Conservation (phyloP, 192 early-diverging fungal species). For the Entomortierella beljakovae region DNA sequence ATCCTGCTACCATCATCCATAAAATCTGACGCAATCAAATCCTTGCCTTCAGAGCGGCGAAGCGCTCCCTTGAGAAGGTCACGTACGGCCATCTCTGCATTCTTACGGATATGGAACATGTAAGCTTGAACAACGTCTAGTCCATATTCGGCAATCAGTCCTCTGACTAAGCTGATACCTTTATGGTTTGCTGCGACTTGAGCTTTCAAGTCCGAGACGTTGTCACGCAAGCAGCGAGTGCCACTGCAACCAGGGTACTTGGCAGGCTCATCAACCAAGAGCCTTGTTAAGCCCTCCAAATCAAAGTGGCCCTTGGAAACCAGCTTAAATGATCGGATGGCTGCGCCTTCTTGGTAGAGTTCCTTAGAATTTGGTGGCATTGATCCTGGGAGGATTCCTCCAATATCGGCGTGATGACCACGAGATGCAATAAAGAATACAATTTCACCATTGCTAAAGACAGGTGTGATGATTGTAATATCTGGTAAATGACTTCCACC, state of each 20-base stretch:
- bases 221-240: conserved; percentile 89
- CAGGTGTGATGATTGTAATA: conserved; percentile 97
- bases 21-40: conserved; percentile 68
- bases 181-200: conserved; percentile 97
- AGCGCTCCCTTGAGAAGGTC: conserved; percentile 75
- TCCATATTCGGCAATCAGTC: conserved; percentile 87
- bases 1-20: conserved; percentile 97
- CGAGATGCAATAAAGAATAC: conserved; percentile 97
- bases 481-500: conserved; percentile 97
- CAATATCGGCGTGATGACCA: conserved; percentile 96
- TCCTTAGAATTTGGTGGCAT: conserved; percentile 96
- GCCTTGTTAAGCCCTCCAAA: conserved; percentile 78
- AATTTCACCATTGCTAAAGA: conserved; percentile 82
- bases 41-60: conserved; percentile 52
- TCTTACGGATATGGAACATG: conserved; percentile 92
- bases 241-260: conserved; percentile 88
- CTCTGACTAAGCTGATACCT: conserved; percentile 86
- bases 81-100: conserved; percentile 89
- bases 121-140: conserved; percentile 93
- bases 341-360: conserved; percentile 95
- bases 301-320: conserved; percentile 88
- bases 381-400: conserved; percentile 79
- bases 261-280: conserved; percentile 85
- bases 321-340: conserved; percentile 88
- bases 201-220: conserved; percentile 94